A percentile compares a stretch with the other conserved stretches of the same genome.
These are phyloP conservation scores for Magnolia kwangsiensis DNA, from an alignment of 164 flowering plant genomes.

Conservation along the genomic window DNA sequence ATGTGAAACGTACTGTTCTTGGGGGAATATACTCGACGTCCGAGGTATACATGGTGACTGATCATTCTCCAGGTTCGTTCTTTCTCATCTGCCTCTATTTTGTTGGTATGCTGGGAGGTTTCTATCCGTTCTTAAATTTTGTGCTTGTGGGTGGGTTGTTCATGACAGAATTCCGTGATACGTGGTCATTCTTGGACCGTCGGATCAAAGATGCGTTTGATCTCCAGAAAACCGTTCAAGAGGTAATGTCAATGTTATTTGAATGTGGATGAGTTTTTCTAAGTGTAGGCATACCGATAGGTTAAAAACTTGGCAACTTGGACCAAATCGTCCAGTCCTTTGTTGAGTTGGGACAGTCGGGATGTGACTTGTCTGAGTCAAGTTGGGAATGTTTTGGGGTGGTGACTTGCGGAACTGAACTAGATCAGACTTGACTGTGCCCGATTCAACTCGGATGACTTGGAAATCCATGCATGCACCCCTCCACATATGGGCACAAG, in stretches of 20 bases:
- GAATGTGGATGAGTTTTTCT: not conserved
- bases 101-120: not conserved
- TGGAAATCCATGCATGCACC: not conserved
- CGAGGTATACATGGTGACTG: slow-evolving; percentile 93
- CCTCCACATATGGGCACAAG: too few relatives aligned
- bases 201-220: slow-evolving; percentile 86
- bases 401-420: too few relatives aligned
- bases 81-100: not conserved
- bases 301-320: too few relatives aligned
- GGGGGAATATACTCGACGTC: slow-evolving; percentile 93
- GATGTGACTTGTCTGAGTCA: not conserved
- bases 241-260: slow-evolving; percentile 38
- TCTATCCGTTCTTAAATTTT: not conserved
- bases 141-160: not conserved
- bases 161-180: slow-evolving; percentile 65
- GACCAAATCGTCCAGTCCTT: not conserved
- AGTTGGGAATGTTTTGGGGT: too few relatives aligned
- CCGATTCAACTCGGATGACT: too few relatives aligned
- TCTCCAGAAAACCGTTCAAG: slow-evolving; percentile 70
- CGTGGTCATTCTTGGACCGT: slow-evolving; percentile 72
- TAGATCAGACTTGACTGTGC: too few relatives aligned
- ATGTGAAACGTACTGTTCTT: slow-evolving; percentile 82
- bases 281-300: not conserved
- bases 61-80: slow-evolving; percentile 77
- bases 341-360: not conserved